phyloP scores from a whole-genome alignment of 148 eudicot species.

The Rhododendron vialii region DNA sequence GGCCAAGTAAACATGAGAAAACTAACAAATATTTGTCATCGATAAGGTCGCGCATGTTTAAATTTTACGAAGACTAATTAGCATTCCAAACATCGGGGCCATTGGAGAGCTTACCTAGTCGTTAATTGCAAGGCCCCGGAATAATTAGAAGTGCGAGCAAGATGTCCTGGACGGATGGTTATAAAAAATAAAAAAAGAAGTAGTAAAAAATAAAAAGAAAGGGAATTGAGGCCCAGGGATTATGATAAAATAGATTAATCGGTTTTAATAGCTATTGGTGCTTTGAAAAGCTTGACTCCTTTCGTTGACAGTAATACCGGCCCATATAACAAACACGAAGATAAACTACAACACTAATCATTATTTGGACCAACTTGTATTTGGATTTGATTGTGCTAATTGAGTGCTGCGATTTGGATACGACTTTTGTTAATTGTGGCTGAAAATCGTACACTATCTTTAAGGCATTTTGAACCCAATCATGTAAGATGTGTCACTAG shows the following conservation, averaged over 20 bases:
- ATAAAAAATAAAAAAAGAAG: too few species aligned
- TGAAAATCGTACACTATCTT: neutral
- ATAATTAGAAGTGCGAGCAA: too few species aligned
- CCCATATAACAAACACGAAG: neutral
- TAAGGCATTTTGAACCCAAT: neutral
- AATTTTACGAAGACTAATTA: too few species aligned
- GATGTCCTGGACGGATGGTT: too few species aligned
- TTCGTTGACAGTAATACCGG: conserved; percentile 6
- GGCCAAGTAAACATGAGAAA: too few species aligned
- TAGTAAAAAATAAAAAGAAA: neutral
- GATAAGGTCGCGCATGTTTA: too few species aligned
- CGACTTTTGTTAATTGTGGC: too few species aligned
- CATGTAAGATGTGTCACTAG: neutral
- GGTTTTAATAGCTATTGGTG: neutral
- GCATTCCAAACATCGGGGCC: too few species aligned
- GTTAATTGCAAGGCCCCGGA: too few species aligned
- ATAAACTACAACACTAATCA: neutral
- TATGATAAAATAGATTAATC: neutral
- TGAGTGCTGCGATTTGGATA: neutral
- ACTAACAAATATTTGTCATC: too few species aligned
- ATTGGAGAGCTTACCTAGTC: too few species aligned
- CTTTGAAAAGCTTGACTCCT: neutral
- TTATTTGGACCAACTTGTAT: neutral
- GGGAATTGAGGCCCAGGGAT: neutral
- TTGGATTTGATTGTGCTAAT: neutral